Evolutionary conservation across 495 filamentous ascomycete species (phyloP), one percentile per base, ranked within the genome.

Genomic region (Neurospora africana): DNA sequence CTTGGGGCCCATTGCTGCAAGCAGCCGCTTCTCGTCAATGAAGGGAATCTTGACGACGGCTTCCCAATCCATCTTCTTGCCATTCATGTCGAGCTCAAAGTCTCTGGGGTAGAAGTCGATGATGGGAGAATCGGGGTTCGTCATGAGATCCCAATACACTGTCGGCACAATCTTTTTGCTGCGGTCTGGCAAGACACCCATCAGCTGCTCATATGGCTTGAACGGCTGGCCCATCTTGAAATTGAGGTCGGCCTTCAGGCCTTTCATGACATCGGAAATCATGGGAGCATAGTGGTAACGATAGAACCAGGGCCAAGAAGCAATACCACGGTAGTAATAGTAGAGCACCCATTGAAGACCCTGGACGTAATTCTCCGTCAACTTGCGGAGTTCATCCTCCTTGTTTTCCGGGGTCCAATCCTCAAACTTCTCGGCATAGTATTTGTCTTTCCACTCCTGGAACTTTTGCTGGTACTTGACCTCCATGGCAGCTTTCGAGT

Each of bases 51-150:
- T 98, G 70, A 98, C 94, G 44, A 99, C 94, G 38, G 95, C 96
- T 77, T 99, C 96, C 96, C 96, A 99, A 75, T 98, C 96, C 93
- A 97, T 96, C 84, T 97, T 99, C 86, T 99, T 99, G 71, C 96
- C 96, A 76, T 98, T 98, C 95, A 98, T 98, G 78, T 99, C 96
- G 23, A 99, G 87, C 74, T 97, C 94, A 75, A 99, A 99, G 74
- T 98, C 95, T 72, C 95, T 88, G 36, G 96, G 96, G 77, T 99
- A 99, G 82, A 99, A 98, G 77, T 98, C 95, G 76, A 97, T 92
- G 79, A 99, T 98, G 15, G 96, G 94, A n/a, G 95, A 98, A 4
- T 92, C 87, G 0, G 89, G 82, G 68, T 92, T 91, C 4, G 92
- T 97, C 96, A 99, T 99, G 30, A 99, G 85, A 13, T 92, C 88